Percentiles rank a stretch among this genome's conserved stretches.
Conservation (phyloP, 257 asterid genomes). For the Solanum etuberosum region DNA sequence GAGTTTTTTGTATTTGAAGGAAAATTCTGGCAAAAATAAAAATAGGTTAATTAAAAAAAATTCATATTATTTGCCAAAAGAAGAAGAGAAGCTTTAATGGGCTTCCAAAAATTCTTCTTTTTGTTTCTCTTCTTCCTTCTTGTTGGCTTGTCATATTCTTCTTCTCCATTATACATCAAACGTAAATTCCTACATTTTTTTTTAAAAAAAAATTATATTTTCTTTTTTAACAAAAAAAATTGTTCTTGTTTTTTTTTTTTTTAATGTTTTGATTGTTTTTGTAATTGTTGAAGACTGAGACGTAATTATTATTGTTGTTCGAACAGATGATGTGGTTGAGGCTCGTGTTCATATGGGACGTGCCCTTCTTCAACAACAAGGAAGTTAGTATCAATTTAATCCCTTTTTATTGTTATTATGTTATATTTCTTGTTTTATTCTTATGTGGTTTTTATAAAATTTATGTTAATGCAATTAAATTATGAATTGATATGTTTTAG, state of each 20-base stretch:
- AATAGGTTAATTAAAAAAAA: not conserved
- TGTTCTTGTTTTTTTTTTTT: not conserved
- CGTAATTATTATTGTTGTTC: not conserved
- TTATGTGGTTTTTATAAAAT: not conserved
- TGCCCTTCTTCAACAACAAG: slow-evolving; percentile 64
- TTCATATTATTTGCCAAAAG: slow-evolving; percentile 3
- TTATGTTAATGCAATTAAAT: not conserved
- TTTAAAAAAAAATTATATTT: not conserved
- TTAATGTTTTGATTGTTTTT: not conserved
- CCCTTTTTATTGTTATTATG: not conserved
- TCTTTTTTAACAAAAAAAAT: not conserved
- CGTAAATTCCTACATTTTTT: slow-evolving; percentile 13
- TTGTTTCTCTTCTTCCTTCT: slow-evolving; percentile 40
- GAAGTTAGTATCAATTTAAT: slow-evolving; percentile 22
- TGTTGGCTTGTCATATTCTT: slow-evolving; percentile 31
- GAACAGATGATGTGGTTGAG: slow-evolving; percentile 45
- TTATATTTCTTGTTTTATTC: not conserved
- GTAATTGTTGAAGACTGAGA: not conserved
- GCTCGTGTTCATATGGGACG: slow-evolving; percentile 42
- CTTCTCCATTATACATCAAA: slow-evolving; percentile 56
- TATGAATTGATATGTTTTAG: not conserved
- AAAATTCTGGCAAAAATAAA: not conserved
- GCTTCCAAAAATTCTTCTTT: slow-evolving; percentile 18
- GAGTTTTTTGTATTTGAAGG: not conserved
- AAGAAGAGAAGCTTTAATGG: slow-evolving; percentile 29